Percentiles rank a stretch among this genome's conserved stretches.
phyloP scores from a whole-genome alignment of 768 basidiomycete genomes.

The Russula compacta region DNA sequence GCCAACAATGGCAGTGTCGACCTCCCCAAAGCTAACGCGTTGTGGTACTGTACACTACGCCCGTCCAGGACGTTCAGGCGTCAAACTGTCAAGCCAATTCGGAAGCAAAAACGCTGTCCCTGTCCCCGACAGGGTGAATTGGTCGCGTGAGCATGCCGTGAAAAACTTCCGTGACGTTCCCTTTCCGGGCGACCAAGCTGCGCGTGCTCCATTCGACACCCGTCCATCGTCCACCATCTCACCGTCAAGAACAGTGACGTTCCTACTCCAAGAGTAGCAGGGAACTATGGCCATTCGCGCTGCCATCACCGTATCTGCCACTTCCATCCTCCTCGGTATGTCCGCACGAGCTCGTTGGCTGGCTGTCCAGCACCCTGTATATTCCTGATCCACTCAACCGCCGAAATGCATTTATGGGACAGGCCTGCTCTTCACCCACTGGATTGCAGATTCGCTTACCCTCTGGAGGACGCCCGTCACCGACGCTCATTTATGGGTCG shows the following conservation, averaged over 20 bases:
- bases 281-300: constrained; percentile 49
- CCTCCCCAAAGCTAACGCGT: too few species aligned
- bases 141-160: not conserved
- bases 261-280: not conserved
- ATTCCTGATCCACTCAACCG: not conserved
- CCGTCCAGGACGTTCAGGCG: too few species aligned
- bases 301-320: constrained; percentile 64
- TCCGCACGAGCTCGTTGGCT: not conserved
- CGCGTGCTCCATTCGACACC: not conserved
- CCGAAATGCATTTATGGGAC: constrained; percentile 3
- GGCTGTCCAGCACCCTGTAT: not conserved
- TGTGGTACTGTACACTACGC: too few species aligned
- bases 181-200: not conserved
- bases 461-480: constrained; percentile 80
- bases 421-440: constrained; percentile 82
- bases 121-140: not conserved
- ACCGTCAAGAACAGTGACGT: not conserved
- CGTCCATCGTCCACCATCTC: not conserved
- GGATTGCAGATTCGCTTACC: constrained; percentile 89
- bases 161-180: not conserved
- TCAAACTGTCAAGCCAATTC: too few species aligned
- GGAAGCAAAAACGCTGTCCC: not conserved
- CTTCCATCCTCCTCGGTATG: constrained; percentile 73
- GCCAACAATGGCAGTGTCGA: too few species aligned
- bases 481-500: constrained; percentile 76